Evolutionary conservation across 2,329 filamentous ascomycete genomes (phyloP).

Genomic region (Talaromyces pinophilus): DNA sequence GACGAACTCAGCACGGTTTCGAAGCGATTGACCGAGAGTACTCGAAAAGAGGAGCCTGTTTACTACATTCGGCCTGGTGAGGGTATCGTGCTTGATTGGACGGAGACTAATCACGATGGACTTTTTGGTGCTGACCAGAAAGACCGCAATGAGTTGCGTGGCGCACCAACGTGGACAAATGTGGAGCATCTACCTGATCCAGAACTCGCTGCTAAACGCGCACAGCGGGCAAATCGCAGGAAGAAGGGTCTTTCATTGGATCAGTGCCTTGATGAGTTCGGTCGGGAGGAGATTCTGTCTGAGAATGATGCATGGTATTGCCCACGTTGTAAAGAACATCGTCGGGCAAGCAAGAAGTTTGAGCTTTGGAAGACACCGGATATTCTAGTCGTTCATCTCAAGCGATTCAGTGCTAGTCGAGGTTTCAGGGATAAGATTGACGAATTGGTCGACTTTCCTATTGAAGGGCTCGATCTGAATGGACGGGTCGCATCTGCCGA

Average conservation of each 20-base stretch:
- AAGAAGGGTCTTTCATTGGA: constrained; percentile 80
- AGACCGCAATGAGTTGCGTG: constrained; percentile 56
- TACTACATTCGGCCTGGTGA: constrained; percentile 79
- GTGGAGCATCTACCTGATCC: constrained; percentile 59
- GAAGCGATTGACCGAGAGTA: constrained; percentile 25
- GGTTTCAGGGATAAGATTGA: constrained; percentile 89
- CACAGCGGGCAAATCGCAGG: constrained; percentile 64
- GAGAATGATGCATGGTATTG: constrained; percentile 98
- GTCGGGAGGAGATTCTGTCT: constrained; percentile 88
- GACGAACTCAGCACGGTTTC: constrained; percentile 25
- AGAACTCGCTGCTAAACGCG: constrained; percentile 64
- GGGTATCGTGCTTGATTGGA: constrained; percentile 86
- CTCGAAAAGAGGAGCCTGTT: constrained; percentile 42
- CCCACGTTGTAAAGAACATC: constrained; percentile 89
- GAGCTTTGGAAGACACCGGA: constrained; percentile 97
- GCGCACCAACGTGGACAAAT: constrained; percentile 59
- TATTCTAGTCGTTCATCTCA: constrained; percentile 91
- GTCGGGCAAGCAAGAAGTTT: constrained; percentile 91
- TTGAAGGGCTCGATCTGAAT: constrained; percentile 81
- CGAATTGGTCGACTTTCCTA: constrained; percentile 84
- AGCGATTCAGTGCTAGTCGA: constrained; percentile 86
- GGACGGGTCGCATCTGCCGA: constrained; percentile 77
- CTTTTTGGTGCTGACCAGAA: constrained; percentile 60
- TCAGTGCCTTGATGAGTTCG: constrained; percentile 91
- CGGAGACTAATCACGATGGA: constrained; percentile 65